Conservation (phyloP, 257 asterid species). For the Solanum commersonii region DNA sequence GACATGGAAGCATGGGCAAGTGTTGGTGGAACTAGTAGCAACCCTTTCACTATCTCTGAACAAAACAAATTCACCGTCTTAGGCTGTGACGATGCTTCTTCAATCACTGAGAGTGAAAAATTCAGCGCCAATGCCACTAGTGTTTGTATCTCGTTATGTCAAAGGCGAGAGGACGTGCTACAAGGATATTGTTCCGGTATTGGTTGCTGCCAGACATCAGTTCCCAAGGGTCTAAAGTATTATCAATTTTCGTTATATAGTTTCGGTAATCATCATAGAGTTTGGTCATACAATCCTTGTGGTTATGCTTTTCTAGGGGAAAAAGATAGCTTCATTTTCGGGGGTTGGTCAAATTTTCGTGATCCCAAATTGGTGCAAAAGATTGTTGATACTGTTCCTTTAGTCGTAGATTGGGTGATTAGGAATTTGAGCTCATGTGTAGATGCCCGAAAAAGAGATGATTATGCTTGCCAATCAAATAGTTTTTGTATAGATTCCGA, state of each 20-base stretch:
- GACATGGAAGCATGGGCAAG: conserved; percentile 4
- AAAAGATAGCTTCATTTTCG: conserved; percentile 22
- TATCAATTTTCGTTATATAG: not conserved
- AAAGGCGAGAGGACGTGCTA: conserved; percentile 24
- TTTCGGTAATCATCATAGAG: conserved; percentile 15
- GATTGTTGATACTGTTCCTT: not conserved
- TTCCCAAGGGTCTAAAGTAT: conserved; percentile 36
- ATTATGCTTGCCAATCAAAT: not conserved
- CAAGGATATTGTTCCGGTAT: conserved; percentile 44
- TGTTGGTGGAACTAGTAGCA: conserved; percentile 1
- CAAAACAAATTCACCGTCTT: conserved; percentile 36
- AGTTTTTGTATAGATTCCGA: not conserved
- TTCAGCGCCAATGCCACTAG: conserved; percentile 26
- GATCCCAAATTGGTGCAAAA: conserved; percentile 35
- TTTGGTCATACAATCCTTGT: conserved; percentile 38
- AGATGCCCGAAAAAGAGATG: not conserved
- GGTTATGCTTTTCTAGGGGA: conserved; percentile 66
- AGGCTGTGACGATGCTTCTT: conserved; percentile 51
- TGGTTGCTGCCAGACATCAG: conserved; percentile 61
- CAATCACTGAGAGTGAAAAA: not conserved
- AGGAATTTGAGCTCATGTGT: not conserved
- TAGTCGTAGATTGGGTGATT: not conserved
- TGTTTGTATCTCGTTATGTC: conserved; percentile 45
- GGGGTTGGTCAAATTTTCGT: conserved; percentile 34
- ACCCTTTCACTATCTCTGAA: conserved; percentile 41